Evolutionary conservation across 2,329 filamentous ascomycete species (phyloP).

Genomic region (Paecilomyces formosus): DNA sequence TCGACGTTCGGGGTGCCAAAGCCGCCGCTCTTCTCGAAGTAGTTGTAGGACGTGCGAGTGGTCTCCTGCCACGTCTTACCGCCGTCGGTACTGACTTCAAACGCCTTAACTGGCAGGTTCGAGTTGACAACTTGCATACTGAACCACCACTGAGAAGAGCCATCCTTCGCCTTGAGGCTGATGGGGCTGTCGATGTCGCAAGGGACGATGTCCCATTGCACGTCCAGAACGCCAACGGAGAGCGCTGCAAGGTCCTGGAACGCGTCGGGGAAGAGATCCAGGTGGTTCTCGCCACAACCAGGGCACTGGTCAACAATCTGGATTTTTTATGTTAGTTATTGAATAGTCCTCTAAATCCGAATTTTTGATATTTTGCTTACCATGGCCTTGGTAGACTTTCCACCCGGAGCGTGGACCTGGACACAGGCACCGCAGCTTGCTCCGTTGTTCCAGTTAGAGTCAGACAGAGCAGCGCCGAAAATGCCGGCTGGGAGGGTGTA

Average conservation of each 20-base stretch:
- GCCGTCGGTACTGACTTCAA: constrained; percentile 56
- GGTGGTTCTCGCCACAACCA: constrained; percentile 45
- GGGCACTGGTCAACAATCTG: constrained; percentile 53
- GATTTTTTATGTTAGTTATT: background rate
- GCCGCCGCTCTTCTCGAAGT: constrained; percentile 53
- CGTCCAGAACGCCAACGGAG: constrained; percentile 41
- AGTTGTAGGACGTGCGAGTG: constrained; percentile 50
- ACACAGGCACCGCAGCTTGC: constrained; percentile 57
- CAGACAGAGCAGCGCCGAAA: constrained; percentile 54
- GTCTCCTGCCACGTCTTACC: constrained; percentile 54
- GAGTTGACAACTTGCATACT: constrained; percentile 59
- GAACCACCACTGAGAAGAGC: constrained; percentile 46
- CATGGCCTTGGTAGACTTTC: constrained; percentile 57
- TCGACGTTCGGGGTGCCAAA: constrained; percentile 49
- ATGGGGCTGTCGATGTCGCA: constrained; percentile 47
- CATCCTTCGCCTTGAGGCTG: constrained; percentile 45
- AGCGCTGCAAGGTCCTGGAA: constrained; percentile 42
- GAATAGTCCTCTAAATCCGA: background rate
- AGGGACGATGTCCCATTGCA: constrained; percentile 43
- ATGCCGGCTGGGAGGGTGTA: constrained; percentile 55
- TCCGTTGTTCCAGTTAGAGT: constrained; percentile 46
- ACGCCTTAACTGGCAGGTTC: constrained; percentile 47
- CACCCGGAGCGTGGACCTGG: constrained; percentile 42
- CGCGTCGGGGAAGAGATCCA: constrained; percentile 49
- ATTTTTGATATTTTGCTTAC: constrained; percentile 38